Conservation (phyloP, 2,329 filamentous ascomycete species). For the Pestalotiopsis sp. region DNA sequence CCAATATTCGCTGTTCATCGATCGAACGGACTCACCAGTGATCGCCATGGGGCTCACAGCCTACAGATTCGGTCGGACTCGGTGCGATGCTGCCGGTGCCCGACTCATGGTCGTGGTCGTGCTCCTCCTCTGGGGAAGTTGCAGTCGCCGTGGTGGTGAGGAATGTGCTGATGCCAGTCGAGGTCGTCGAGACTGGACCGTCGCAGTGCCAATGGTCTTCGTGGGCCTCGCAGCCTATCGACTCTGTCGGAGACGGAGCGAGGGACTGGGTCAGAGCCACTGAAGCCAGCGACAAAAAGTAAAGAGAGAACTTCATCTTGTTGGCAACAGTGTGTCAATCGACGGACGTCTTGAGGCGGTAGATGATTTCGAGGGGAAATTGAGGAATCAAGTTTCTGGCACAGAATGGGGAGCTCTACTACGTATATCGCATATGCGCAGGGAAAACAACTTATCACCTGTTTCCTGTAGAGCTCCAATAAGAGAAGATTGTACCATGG, state of each 20-base stretch:
- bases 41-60: conserved; percentile 41
- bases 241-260: conserved; percentile 31
- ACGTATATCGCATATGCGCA: not conserved
- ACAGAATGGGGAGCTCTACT: too few species aligned
- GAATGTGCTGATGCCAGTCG: not conserved
- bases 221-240: conserved; percentile 36
- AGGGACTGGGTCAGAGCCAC: not conserved
- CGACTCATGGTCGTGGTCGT: conserved; percentile 16
- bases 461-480: too few species aligned
- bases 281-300: not conserved
- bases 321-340: not conserved
- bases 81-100: conserved; percentile 29
- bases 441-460: not conserved
- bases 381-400: too few species aligned
- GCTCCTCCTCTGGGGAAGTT: conserved; percentile 14
- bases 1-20: not conserved
- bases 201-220: conserved; percentile 38
- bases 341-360: not conserved
- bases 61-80: conserved; percentile 37
- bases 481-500: too few species aligned
- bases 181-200: conserved; percentile 17
- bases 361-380: too few species aligned
- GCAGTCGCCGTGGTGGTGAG: not conserved
- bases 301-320: not conserved
- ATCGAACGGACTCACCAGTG: conserved; percentile 33